Conservation (phyloP, 345 rosid genomes). For the Anacardium occidentale region DNA sequence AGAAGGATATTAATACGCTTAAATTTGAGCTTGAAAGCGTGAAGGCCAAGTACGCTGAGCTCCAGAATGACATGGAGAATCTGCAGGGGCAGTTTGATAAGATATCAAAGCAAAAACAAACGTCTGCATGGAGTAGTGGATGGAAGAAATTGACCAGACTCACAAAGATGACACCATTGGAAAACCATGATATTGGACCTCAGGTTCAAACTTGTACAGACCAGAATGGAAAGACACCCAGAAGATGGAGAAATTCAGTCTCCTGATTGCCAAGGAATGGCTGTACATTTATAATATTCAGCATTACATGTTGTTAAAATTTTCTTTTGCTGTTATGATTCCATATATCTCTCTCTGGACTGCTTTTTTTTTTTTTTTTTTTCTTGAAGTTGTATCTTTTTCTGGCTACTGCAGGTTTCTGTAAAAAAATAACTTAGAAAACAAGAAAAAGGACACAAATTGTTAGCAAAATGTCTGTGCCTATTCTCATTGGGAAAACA, state of each 20-base stretch:
- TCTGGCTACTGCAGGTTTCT: background rate
- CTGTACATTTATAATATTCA: conserved; percentile 5
- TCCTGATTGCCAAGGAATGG: conserved; percentile 36
- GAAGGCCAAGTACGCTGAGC: conserved; percentile 80
- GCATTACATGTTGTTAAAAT: background rate
- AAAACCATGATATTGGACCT: conserved; percentile 56
- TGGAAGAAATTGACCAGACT: conserved; percentile 93
- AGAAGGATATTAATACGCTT: conserved; percentile 87
- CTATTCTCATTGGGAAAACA: conserved; percentile 5
- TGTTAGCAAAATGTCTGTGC: conserved; percentile 12
- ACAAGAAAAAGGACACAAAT: background rate
- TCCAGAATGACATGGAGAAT: conserved; percentile 82
- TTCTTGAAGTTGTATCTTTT: background rate
- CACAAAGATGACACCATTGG: conserved; percentile 59
- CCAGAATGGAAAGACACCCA: conserved; percentile 62
- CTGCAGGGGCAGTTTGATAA: conserved; percentile 85
- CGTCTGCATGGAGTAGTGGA: conserved; percentile 75
- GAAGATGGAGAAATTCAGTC: conserved; percentile 96
- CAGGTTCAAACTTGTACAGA: conserved; percentile 48
- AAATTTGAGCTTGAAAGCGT: conserved; percentile 86
- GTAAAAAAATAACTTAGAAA: background rate
- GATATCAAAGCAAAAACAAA: conserved; percentile 62
- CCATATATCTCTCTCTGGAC: background rate
- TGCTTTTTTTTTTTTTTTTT: background rate
- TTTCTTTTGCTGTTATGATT: background rate